Conservation (phyloP, 208 protist genomes). For the Acanthamoeba rhysodes region DNA sequence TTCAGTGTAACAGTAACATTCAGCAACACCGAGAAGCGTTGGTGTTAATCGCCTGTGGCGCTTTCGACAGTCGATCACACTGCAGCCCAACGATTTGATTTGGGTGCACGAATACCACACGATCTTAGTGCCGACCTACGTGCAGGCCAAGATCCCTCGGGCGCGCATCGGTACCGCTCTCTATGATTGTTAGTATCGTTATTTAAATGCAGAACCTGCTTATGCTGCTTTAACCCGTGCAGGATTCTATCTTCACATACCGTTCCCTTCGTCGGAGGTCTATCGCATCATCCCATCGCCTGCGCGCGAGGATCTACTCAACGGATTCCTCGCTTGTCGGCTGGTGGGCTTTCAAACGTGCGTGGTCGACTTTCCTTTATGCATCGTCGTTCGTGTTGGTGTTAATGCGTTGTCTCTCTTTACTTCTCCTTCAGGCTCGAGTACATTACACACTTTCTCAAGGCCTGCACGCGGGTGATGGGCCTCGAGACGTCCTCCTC, state of each 20-base stretch:
- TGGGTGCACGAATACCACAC: conserved; percentile 66
- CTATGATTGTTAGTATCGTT: not conserved
- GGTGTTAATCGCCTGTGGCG: not conserved
- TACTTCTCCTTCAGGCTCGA: conserved; percentile 72
- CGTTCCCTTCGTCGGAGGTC: conserved; percentile 88
- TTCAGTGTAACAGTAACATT: not conserved
- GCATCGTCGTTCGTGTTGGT: not conserved
- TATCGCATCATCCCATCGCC: conserved; percentile 87
- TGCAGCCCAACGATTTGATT: conserved; percentile 26
- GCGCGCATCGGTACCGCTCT: conserved; percentile 75
- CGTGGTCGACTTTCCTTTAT: not conserved
- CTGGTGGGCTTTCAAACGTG: conserved; percentile 85
- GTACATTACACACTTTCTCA: conserved; percentile 87
- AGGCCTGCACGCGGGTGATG: conserved; percentile 85
- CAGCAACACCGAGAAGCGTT: not conserved
- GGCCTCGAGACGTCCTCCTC: conserved; percentile 47
- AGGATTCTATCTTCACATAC: conserved; percentile 90
- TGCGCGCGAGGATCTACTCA: conserved; percentile 82
- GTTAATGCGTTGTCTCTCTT: not conserved
- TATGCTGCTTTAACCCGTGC: not conserved
- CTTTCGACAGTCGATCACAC: not conserved
- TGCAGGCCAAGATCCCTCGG: conserved; percentile 20
- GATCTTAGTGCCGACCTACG: not conserved
- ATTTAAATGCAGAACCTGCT: not conserved
- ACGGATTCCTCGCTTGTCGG: conserved; percentile 85